A percentile compares a stretch with the other conserved stretches of the same genome.
Conservation (phyloP, 106 monocot genomes). For the Chionographis japonica region DNA sequence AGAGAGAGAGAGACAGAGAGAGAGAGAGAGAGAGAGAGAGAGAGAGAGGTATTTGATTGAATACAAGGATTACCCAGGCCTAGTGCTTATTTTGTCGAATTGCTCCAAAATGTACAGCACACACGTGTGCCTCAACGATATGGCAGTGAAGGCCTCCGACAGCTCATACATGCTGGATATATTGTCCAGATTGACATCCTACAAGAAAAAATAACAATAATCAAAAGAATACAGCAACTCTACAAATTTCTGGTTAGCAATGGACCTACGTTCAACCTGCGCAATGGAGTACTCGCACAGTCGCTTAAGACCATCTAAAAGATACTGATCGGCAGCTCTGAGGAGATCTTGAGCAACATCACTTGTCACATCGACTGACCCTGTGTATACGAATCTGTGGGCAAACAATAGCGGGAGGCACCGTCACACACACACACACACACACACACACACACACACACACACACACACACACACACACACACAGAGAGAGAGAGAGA, state of each 20-base stretch:
- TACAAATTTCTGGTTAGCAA: neutral
- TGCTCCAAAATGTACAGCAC: slow-evolving; percentile 79
- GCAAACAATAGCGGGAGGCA: neutral
- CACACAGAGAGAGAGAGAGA: neutral
- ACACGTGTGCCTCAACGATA: slow-evolving; percentile 82
- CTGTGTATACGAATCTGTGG: slow-evolving; percentile 89
- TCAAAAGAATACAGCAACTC: neutral
- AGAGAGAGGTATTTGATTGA: neutral
- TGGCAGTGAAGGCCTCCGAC: slow-evolving; percentile 83
- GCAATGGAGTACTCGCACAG: slow-evolving; percentile 91
- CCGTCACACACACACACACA: neutral
- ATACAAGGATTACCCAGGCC: slow-evolving; percentile 51
- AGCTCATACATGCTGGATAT: slow-evolving; percentile 87
- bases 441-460: neutral
- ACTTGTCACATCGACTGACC: slow-evolving; percentile 65
- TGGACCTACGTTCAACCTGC: slow-evolving; percentile 36
- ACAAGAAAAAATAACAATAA: neutral
- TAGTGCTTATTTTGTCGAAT: slow-evolving; percentile 59
- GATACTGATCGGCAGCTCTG: slow-evolving; percentile 96
- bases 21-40: neutral
- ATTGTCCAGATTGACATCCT: slow-evolving; percentile 84
- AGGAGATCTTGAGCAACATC: slow-evolving; percentile 92
- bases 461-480: neutral
- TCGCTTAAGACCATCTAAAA: slow-evolving; percentile 91
- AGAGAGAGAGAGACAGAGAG: neutral